Conservation (phyloP, 805 yeast species). For the Nakazawaea holstii region DNA sequence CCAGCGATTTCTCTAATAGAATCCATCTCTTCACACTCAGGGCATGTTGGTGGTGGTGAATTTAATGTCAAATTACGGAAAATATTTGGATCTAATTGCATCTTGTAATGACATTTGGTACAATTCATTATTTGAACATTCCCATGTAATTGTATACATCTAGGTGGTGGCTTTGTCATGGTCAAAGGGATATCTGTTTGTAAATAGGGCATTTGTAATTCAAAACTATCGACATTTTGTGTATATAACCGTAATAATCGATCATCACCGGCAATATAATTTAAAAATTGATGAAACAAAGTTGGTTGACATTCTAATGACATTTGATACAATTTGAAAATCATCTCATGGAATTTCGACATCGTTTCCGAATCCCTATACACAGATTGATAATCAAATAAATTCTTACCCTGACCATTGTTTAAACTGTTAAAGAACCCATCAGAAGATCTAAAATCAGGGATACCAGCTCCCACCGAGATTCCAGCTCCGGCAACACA, state of each 20-base stretch:
- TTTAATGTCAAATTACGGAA: slow-evolving; percentile 26
- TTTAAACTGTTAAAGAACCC: slow-evolving; percentile 64
- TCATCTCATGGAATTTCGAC: slow-evolving; percentile 66
- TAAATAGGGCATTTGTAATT: slow-evolving; percentile 47
- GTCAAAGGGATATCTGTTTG: slow-evolving; percentile 45
- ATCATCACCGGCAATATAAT: slow-evolving; percentile 47
- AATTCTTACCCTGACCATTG: slow-evolving; percentile 41
- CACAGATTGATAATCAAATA: slow-evolving; percentile 69
- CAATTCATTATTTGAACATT: slow-evolving; percentile 69
- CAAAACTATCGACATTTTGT: slow-evolving; percentile 84
- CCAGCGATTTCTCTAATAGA: slow-evolving; percentile 53
- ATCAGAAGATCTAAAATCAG: slow-evolving; percentile 74
- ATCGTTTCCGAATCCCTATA: slow-evolving; percentile 61
- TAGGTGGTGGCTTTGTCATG: slow-evolving; percentile 39
- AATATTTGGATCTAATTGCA: slow-evolving; percentile 45
- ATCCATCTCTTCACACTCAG: slow-evolving; percentile 58
- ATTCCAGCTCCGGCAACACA: slow-evolving; percentile 87
- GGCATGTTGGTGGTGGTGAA: slow-evolving; percentile 48
- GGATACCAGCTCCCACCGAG: slow-evolving; percentile 62
- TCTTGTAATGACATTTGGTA: slow-evolving; percentile 63
- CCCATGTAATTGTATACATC: slow-evolving; percentile 80
- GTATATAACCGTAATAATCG: slow-evolving; percentile 74
- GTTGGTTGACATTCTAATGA: slow-evolving; percentile 62
- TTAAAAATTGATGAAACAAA: slow-evolving; percentile 62
- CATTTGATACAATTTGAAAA: slow-evolving; percentile 53